A percentile compares a stretch with the other conserved stretches of the same genome.
Evolutionary conservation across 768 basidiomycete genomes (phyloP).

Genomic region (Boletus eberwhitei): DNA sequence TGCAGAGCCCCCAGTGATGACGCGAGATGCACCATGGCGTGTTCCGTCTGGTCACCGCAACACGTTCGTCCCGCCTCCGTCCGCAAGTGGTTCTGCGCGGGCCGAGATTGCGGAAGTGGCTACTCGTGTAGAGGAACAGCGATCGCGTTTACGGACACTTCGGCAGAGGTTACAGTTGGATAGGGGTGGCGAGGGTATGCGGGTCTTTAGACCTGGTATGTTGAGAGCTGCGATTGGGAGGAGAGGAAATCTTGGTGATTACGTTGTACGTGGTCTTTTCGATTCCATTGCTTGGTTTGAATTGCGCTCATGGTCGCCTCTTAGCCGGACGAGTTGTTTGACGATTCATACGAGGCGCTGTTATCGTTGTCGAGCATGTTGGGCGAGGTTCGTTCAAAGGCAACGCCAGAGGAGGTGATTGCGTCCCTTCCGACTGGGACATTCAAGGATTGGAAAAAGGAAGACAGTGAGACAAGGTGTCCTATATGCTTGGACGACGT

Average conservation of each 20-base stretch:
- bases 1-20: not conserved
- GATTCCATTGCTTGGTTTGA: not conserved
- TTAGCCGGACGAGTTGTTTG: constrained; percentile 75
- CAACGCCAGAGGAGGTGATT: constrained; percentile 61
- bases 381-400: constrained; percentile 66
- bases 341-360: constrained; percentile 70
- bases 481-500: constrained; percentile 87
- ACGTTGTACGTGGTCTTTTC: constrained; percentile 44
- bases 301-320: constrained; percentile 4
- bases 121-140: constrained; percentile 18
- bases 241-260: constrained; percentile 39
- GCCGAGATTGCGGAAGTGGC: constrained; percentile 1
- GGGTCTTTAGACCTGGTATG: constrained; percentile 23
- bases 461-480: constrained; percentile 69
- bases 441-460: constrained; percentile 66
- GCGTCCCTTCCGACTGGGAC: constrained; percentile 53
- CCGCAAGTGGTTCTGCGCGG: not conserved
- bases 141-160: constrained; percentile 23
- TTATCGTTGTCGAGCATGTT: constrained; percentile 54
- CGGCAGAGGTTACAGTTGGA: constrained; percentile 31
- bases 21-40: constrained; percentile 25
- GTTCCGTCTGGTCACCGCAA: constrained; percentile 15
- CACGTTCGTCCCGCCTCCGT: not conserved
- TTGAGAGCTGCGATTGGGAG: constrained; percentile 21
- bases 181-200: constrained; percentile 18